phyloP scores from a whole-genome alignment of 768 basidiomycete genomes.

The Amyloporia xantha region DNA sequence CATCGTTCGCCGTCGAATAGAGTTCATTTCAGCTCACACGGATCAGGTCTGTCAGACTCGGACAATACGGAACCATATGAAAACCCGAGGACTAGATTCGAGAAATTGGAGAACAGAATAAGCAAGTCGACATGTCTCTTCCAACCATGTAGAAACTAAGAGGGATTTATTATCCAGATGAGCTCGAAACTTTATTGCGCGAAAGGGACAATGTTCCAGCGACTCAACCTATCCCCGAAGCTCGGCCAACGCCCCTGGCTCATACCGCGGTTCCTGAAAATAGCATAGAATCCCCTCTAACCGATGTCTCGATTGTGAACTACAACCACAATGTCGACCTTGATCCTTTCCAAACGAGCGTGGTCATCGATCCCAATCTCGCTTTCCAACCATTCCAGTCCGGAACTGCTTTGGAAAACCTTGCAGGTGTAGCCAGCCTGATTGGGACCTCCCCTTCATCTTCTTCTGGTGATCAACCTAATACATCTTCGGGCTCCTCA shows the following conservation, averaged over 20 bases:
- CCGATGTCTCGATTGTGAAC: too few relatives aligned
- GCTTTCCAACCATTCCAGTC: neutral
- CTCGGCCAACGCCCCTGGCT: too few relatives aligned
- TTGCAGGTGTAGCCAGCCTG: slow-evolving; percentile 8
- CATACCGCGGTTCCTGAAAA: too few relatives aligned
- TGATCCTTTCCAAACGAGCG: neutral
- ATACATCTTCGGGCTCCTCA: neutral
- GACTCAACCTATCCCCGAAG: too few relatives aligned
- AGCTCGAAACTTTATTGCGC: slow-evolving; percentile 58
- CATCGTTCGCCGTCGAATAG: neutral
- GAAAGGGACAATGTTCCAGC: slow-evolving; percentile 39
- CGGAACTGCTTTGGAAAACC: slow-evolving; percentile 7
- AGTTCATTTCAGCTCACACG: neutral
- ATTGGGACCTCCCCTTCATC: neutral
- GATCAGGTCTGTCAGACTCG: neutral
- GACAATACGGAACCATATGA: slow-evolving; percentile 32
- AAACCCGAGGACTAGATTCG: slow-evolving; percentile 53
- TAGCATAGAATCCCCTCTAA: too few relatives aligned
- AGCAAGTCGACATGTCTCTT: slow-evolving; percentile 35
- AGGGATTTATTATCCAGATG: slow-evolving; percentile 35
- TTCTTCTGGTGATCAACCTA: neutral
- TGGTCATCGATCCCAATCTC: neutral
- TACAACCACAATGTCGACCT: neutral
- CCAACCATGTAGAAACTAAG: neutral
- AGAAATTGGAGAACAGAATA: slow-evolving; percentile 62